A percentile compares a stretch with the other conserved stretches of the same genome.
phyloP scores from a whole-genome alignment of 495 filamentous ascomycete species.

The Hyaloscypha bicolor region DNA sequence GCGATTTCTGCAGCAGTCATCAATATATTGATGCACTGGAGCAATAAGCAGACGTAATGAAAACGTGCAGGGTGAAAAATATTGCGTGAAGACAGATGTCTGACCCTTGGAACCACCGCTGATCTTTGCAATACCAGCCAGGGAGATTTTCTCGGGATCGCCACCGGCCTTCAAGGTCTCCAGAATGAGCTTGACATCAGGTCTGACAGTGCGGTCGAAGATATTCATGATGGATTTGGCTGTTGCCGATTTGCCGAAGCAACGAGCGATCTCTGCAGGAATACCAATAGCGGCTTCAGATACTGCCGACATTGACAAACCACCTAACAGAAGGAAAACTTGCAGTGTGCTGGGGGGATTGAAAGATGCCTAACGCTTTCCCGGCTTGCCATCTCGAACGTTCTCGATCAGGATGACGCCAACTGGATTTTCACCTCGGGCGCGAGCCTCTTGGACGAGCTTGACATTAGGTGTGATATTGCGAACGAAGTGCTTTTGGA shows the following conservation, averaged over 20 bases:
- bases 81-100: background rate
- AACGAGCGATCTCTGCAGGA: slow-evolving; percentile 7
- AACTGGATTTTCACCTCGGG: slow-evolving; percentile 14
- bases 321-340: background rate
- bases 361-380: too few relatives aligned
- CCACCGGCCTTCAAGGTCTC: background rate
- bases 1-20: slow-evolving; percentile 13
- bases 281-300: too few relatives aligned
- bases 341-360: slow-evolving; percentile 2
- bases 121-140: slow-evolving; percentile 8
- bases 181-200: slow-evolving; percentile 2
- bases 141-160: background rate
- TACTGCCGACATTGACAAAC: too few relatives aligned
- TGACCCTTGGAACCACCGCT: background rate
- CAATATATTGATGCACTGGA: background rate
- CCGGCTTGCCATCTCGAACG: background rate
- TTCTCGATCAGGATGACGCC: background rate
- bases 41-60: background rate
- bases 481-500: slow-evolving; percentile 11
- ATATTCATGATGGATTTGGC: background rate
- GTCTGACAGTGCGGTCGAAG: background rate
- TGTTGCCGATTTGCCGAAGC: background rate
- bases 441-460: slow-evolving; percentile 16
- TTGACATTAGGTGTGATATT: slow-evolving; percentile 14
- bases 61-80: background rate